Percentiles rank a stretch among this genome's conserved stretches.
Evolutionary conservation across 2,329 filamentous ascomycete species (phyloP).

Genomic region (Fusarium redolens): DNA sequence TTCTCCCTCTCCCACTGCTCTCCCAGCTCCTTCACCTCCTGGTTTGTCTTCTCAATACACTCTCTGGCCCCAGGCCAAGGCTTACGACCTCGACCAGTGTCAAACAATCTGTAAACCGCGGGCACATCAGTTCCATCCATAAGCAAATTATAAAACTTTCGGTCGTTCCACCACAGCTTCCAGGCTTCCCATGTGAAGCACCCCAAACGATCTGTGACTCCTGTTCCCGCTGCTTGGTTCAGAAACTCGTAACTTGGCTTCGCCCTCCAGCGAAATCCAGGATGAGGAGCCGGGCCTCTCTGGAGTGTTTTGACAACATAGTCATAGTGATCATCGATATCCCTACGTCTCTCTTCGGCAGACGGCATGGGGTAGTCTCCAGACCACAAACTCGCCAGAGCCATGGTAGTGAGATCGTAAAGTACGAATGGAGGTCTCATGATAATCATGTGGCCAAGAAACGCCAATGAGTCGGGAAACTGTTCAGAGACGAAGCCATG

Average conservation of each 20-base stretch:
- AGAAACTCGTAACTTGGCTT: constrained; percentile 50
- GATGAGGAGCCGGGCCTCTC: constrained; percentile 41
- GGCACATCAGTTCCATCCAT: constrained; percentile 54
- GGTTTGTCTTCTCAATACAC: constrained; percentile 46
- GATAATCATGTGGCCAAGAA: constrained; percentile 44
- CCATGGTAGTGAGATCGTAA: constrained; percentile 48
- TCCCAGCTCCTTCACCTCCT: constrained; percentile 30
- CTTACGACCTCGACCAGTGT: constrained; percentile 52
- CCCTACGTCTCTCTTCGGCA: constrained; percentile 37
- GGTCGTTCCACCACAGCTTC: constrained; percentile 57
- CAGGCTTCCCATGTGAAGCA: constrained; percentile 55
- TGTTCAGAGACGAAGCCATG: constrained; percentile 48
- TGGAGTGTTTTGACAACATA: constrained; percentile 36
- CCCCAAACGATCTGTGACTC: constrained; percentile 52
- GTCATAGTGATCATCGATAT: constrained; percentile 47
- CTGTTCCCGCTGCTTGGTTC: constrained; percentile 56
- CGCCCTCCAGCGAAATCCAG: constrained; percentile 41
- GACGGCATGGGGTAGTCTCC: constrained; percentile 39
- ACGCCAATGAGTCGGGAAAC: constrained; percentile 48
- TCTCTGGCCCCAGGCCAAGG: constrained; percentile 54
- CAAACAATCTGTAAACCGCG: constrained; percentile 56
- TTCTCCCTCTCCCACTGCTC: constrained; percentile 40
- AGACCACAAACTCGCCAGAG: constrained; percentile 45
- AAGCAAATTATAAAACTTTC: constrained; percentile 54
- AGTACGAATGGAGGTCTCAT: constrained; percentile 44